Percentiles rank a stretch among this genome's conserved stretches.
Evolutionary conservation across 768 basidiomycete species (phyloP).

Genomic region (Lyophyllum shimeji): DNA sequence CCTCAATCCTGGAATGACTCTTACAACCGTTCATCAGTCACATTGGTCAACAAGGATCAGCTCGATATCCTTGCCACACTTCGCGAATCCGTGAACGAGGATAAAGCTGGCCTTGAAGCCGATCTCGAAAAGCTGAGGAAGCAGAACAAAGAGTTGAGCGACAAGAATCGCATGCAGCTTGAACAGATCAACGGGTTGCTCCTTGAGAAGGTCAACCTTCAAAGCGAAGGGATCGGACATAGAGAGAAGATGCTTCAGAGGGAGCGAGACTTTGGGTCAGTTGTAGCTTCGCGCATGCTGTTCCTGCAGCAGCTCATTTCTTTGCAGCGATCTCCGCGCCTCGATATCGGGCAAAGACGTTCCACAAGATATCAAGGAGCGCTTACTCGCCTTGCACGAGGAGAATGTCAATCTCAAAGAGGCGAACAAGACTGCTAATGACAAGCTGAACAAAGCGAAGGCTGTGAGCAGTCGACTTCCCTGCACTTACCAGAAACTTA

Average conservation of each 20-base stretch:
- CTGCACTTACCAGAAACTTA: background rate
- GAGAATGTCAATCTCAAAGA: slow-evolving; percentile 73
- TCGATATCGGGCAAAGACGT: slow-evolving; percentile 76
- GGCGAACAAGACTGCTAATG: slow-evolving; percentile 64
- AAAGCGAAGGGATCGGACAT: slow-evolving; percentile 88
- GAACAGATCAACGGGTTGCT: slow-evolving; percentile 86
- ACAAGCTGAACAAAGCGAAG: slow-evolving; percentile 81
- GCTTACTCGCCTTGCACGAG: slow-evolving; percentile 73
- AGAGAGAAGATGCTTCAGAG: slow-evolving; percentile 84
- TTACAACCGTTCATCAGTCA: slow-evolving; percentile 54
- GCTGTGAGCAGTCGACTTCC: slow-evolving; percentile 40
- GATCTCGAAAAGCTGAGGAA: slow-evolving; percentile 65
- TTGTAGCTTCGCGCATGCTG: slow-evolving; percentile 1
- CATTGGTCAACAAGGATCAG: slow-evolving; percentile 91
- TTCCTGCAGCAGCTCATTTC: background rate
- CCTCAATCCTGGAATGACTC: background rate
- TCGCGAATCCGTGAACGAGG: slow-evolving; percentile 86
- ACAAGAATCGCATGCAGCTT: slow-evolving; percentile 89
- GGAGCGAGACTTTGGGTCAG: slow-evolving; percentile 81
- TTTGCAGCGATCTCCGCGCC: slow-evolving; percentile 69
- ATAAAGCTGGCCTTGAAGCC: slow-evolving; percentile 72
- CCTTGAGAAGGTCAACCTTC: slow-evolving; percentile 87
- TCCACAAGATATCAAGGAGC: slow-evolving; percentile 79
- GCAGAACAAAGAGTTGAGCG: slow-evolving; percentile 67
- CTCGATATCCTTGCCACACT: slow-evolving; percentile 84